A percentile compares a stretch with the other conserved stretches of the same genome.
Evolutionary conservation across 1,284 basidiomycete genomes (phyloP).

Genomic region (Fomitopsis pinicola): DNA sequence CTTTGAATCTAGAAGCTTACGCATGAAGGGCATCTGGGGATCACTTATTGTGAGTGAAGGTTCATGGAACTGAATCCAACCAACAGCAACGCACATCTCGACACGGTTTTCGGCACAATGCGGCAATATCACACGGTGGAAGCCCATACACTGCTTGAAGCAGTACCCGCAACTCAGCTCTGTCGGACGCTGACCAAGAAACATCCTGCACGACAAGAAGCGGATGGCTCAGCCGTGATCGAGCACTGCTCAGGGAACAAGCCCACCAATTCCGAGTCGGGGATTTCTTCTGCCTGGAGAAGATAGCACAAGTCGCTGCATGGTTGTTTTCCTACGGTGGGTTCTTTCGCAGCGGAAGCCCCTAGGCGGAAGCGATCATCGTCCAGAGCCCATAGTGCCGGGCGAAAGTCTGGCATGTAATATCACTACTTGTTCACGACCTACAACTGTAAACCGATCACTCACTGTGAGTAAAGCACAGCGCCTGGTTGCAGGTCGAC

Average conservation of each 20-base stretch:
- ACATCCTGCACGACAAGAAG: neutral
- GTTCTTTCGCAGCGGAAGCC: neutral
- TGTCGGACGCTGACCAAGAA: conserved; percentile 12
- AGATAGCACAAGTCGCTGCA: conserved; percentile 10
- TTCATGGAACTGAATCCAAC: neutral
- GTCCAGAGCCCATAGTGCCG: neutral
- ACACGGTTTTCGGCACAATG: conserved; percentile 40
- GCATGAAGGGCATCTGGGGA: neutral
- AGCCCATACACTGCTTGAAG: conserved; percentile 30
- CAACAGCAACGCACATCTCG: conserved; percentile 30
- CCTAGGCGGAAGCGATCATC: neutral
- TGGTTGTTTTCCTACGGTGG: neutral
- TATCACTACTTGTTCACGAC: neutral
- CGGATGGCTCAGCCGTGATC: too few species aligned
- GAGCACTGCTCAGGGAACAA: too few species aligned
- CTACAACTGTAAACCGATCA: neutral
- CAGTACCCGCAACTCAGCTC: conserved; percentile 13
- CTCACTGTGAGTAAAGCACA: conserved; percentile 49
- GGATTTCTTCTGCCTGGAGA: neutral
- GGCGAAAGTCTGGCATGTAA: conserved; percentile 5
- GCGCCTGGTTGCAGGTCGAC: conserved; percentile 46
- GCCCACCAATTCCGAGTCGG: neutral
- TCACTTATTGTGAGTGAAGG: neutral
- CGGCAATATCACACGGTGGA: conserved; percentile 39
- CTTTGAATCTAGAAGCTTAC: neutral